These are phyloP conservation scores for Stentor coeruleus DNA, from an alignment of 73 alveolate genomes.

Conservation along the genomic window DNA sequence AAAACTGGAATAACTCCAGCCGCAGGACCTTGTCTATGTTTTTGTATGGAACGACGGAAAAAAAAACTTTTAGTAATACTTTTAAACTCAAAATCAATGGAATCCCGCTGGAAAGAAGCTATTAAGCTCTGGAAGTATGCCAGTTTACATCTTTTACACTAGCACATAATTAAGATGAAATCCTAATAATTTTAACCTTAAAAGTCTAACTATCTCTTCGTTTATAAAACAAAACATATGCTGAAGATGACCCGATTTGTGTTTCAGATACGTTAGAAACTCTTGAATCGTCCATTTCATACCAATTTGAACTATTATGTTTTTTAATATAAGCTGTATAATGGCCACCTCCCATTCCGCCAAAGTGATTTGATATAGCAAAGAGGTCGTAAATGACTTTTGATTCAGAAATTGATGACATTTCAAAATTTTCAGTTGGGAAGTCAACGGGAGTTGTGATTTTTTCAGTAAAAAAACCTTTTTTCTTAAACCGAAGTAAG, in stretches of 20 bases:
- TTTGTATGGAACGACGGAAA: constrained; percentile 53
- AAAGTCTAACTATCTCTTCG: no score
- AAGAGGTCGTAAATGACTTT: constrained; percentile 61
- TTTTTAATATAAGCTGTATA: constrained; percentile 90
- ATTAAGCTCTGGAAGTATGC: background rate
- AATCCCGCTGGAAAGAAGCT: background rate
- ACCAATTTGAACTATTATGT: constrained; percentile 44
- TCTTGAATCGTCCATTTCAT: constrained; percentile 64
- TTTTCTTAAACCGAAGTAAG: constrained; percentile 69
- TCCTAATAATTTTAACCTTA: no score
- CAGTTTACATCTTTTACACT: no score
- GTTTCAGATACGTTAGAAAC: constrained; percentile 41
- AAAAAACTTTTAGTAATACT: background rate
- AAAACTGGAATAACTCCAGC: constrained; percentile 87
- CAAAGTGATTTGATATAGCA: constrained; percentile 89
- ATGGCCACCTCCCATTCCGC: constrained; percentile 92
- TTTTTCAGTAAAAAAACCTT: constrained; percentile 59
- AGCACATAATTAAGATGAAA: no score
- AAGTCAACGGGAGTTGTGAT: constrained; percentile 57
- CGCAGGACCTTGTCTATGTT: constrained; percentile 84
- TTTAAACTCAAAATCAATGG: background rate
- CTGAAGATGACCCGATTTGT: constrained; percentile 57
- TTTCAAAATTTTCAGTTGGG: constrained; percentile 57
- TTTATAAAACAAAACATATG: constrained; percentile 76
- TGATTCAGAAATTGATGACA: constrained; percentile 42